Conservation (phyloP, 2,329 filamentous ascomycete genomes). For the Hortaea sp. region DNA sequence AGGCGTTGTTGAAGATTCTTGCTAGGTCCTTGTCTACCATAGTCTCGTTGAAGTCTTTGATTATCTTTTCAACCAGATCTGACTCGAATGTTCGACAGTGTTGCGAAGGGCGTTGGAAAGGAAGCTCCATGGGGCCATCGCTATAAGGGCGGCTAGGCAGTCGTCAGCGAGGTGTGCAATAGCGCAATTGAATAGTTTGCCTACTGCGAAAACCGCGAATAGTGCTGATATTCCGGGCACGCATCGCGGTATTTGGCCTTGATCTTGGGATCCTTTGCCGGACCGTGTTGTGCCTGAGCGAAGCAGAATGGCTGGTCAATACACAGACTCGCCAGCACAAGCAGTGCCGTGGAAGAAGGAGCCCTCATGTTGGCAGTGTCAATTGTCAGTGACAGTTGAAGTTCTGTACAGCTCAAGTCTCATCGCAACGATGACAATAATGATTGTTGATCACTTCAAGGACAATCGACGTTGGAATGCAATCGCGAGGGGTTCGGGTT, state of each 20-base stretch:
- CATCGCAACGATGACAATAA: no score
- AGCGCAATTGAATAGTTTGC: conserved; percentile 2
- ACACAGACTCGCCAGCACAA: conserved; percentile 20
- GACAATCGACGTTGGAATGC: no score
- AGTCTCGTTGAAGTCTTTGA: conserved; percentile 65
- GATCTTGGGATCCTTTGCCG: conserved; percentile 15
- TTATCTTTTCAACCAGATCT: conserved; percentile 76
- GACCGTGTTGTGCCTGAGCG: conserved; percentile 13
- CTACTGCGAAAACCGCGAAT: conserved; percentile 28
- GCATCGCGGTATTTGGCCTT: conserved; percentile 26
- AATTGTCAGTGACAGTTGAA: no score
- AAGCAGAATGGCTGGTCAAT: conserved; percentile 14
- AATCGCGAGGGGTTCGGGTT: no score
- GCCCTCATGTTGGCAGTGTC: neutral
- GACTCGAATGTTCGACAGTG: conserved; percentile 86
- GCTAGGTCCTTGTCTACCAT: conserved; percentile 83
- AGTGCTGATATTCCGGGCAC: conserved; percentile 30
- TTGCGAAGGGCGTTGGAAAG: conserved; percentile 72
- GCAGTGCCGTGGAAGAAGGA: conserved; percentile 17
- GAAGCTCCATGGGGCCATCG: conserved; percentile 65
- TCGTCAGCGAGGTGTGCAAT: conserved; percentile 6
- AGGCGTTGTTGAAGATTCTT: conserved; percentile 88
- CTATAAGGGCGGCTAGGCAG: conserved; percentile 61
- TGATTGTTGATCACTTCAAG: no score
- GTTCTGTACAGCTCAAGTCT: no score